These are phyloP conservation scores for Rubroshorea leprosula DNA, from an alignment of 345 rosid genomes.

Conservation along the genomic window DNA sequence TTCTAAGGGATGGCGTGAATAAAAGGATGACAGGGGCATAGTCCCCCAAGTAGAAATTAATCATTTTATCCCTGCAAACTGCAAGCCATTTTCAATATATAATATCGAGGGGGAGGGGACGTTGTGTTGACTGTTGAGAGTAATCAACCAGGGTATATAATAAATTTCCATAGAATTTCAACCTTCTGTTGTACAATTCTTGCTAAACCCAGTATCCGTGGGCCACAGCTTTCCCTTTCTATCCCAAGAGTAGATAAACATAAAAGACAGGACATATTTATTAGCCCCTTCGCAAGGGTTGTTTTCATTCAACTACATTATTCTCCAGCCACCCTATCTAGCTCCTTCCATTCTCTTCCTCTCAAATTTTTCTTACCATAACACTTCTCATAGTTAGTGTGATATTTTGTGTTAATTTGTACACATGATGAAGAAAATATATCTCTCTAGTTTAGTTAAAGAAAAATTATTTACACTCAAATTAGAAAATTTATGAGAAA, in stretches of 20 bases:
- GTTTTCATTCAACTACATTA: conserved; percentile 70
- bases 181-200: conserved; percentile 50
- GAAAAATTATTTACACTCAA: too few relatives aligned
- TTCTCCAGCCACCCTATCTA: conserved; percentile 56
- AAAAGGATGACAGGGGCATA: conserved; percentile 6
- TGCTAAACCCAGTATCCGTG: conserved; percentile 40
- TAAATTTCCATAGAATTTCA: conserved; percentile 42
- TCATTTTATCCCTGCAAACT: conserved; percentile 15
- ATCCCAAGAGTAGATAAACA: conserved; percentile 44
- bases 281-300: conserved; percentile 45
- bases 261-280: conserved; percentile 52
- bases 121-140: conserved; percentile 34
- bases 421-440: too few relatives aligned
- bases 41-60: conserved; percentile 14
- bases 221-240: conserved; percentile 56
- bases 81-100: conserved; percentile 12
- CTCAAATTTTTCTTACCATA: conserved; percentile 21
- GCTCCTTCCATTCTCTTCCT: conserved; percentile 27
- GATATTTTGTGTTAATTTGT: too few relatives aligned
- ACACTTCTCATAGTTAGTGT: too few relatives aligned
- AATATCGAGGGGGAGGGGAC: conserved; percentile 12
- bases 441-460: too few relatives aligned
- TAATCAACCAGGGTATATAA: conserved; percentile 27
- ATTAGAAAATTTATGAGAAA: too few relatives aligned
- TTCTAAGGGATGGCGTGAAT: conserved; percentile 1